Percentiles rank a stretch among this genome's conserved stretches.
Conservation (phyloP, 176 grass and related monocot genomes). For the Poa pratensis region DNA sequence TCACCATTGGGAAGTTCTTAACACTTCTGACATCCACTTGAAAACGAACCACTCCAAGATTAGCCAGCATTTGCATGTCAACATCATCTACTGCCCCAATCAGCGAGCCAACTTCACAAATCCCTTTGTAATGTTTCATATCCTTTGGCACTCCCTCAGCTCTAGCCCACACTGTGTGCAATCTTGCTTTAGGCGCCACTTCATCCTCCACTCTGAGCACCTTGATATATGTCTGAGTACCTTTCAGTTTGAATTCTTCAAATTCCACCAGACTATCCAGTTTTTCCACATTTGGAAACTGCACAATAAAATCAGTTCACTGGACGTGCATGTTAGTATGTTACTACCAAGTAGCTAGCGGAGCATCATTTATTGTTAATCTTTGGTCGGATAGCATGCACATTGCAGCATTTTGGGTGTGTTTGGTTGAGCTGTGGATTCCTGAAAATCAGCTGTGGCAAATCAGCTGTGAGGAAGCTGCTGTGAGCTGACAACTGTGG, state of each 20-base stretch:
- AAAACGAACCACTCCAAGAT: background rate
- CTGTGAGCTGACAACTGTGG: too few relatives aligned
- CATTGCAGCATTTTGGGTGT: too few relatives aligned
- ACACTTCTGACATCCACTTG: background rate
- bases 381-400: too few relatives aligned
- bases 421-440: too few relatives aligned
- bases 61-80: background rate
- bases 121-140: background rate
- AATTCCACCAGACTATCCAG: background rate
- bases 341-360: too few relatives aligned
- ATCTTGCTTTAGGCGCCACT: background rate
- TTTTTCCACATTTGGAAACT: background rate
- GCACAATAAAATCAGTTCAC: background rate
- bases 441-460: too few relatives aligned
- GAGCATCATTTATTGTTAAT: too few relatives aligned
- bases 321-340: too few relatives aligned
- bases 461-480: too few relatives aligned
- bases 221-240: background rate
- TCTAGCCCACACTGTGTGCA: background rate
- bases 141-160: background rate
- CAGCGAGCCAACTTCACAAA: background rate
- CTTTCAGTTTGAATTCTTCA: background rate
- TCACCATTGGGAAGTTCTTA: background rate
- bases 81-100: background rate
- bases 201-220: background rate